Percentiles rank a stretch among this genome's conserved stretches.
These are phyloP conservation scores for Amesomyces nigricolor DNA, from an alignment of 2,329 filamentous ascomycete species.

Conservation along the genomic window DNA sequence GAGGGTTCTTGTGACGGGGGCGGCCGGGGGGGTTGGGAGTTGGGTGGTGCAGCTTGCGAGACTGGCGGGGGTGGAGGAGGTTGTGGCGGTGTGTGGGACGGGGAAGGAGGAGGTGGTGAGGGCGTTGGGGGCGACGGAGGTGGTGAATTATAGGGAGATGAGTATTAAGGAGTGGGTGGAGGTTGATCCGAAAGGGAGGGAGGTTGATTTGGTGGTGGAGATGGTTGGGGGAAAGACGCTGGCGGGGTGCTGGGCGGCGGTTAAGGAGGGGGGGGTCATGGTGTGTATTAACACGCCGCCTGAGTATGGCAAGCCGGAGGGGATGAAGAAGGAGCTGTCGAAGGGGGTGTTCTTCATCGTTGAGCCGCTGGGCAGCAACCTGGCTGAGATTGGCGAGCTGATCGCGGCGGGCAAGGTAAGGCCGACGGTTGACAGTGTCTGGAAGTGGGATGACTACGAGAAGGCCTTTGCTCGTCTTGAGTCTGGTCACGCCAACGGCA, in stretches of 20 bases:
- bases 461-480: slow-evolving; percentile 36
- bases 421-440: slow-evolving; percentile 36
- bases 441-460: slow-evolving; percentile 35
- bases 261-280: slow-evolving; percentile 33
- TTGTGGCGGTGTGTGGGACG: slow-evolving; percentile 33
- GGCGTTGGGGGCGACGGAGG: slow-evolving; percentile 33
- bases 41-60: slow-evolving; percentile 38
- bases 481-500: slow-evolving; percentile 33
- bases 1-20: slow-evolving; percentile 37
- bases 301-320: slow-evolving; percentile 29
- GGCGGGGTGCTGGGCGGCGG: slow-evolving; percentile 31
- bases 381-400: slow-evolving; percentile 32
- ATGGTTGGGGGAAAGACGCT: slow-evolving; percentile 34
- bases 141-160: slow-evolving; percentile 34
- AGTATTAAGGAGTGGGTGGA: slow-evolving; percentile 31
- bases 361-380: slow-evolving; percentile 32
- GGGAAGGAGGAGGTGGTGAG: slow-evolving; percentile 30
- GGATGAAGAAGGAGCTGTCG: slow-evolving; percentile 27
- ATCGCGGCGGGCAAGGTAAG: slow-evolving; percentile 31
- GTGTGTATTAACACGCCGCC: slow-evolving; percentile 32
- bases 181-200: slow-evolving; percentile 24
- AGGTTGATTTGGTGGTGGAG: slow-evolving; percentile 35
- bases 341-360: slow-evolving; percentile 36
- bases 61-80: slow-evolving; percentile 31
- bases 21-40: slow-evolving; percentile 36